Base-by-base conservation (phyloP, 768 basidiomycete species). In the Psilocybe cyanescens region DNA sequence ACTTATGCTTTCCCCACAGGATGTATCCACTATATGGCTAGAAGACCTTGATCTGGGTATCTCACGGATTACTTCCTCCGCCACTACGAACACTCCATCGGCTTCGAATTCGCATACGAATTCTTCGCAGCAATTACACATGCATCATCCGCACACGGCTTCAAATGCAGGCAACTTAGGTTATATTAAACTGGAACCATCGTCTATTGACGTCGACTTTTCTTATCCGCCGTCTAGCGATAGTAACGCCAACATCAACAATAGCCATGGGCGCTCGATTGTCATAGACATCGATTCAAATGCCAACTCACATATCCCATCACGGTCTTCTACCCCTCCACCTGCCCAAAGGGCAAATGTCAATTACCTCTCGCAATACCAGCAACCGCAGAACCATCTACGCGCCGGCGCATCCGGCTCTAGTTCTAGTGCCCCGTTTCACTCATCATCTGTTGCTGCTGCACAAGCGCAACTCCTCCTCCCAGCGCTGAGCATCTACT, bases 21-120 rank as follows among this genome's bases (percentile, higher is more conserved):
- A 88, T 66, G 77, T 90, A 45, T 75, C 81, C 8, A 72, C 81
- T 52, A 79, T 88, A 45, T 91, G 87, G 87, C 79, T 90, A 19
- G 76, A 79, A 33, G 83, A 86, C 17, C 65, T 67, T 0, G 72
- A 68, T 48, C 57, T 64, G 3, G 67, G 64, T 14, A 28, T 65
- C 9, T 44, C 56, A 16, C 51, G 51, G 12, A 17, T 16, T 44
- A 4, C 41, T 12, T 17, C 39, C 37, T 8, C 54, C 14, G 24
- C 35, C 17, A 46, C 41, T 30, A 17, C 55, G 55, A 37, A 45
- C 24, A 56, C 44, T 4, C 2, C 55, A 29, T 28, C 55, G 31
- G 12, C 45, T 14, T 30, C 37, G 41, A 28, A 56, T 44, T 44
- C 41, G 41, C 8, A n/a, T 12, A 44, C 14, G 41, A 44, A 44